Evolutionary conservation across 2,329 filamentous ascomycete genomes (phyloP).

Genomic region (Colletotrichum acutatum): DNA sequence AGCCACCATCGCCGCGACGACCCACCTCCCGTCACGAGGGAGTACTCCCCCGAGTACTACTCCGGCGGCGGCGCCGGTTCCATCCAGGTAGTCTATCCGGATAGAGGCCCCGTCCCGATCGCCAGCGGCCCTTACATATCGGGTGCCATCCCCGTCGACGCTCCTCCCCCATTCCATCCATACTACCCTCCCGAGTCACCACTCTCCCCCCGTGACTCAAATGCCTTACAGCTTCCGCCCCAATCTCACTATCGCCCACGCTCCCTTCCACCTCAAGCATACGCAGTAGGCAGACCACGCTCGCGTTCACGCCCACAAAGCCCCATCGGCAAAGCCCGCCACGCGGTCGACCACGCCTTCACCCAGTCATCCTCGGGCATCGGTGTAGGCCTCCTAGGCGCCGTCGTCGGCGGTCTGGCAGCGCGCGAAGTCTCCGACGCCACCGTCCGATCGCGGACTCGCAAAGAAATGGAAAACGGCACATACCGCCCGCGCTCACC

Average conservation of each 20-base stretch:
- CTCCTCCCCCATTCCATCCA: neutral
- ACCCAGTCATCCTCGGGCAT: slow-evolving; percentile 60
- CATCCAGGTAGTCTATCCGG: slow-evolving; percentile 3
- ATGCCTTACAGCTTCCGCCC: slow-evolving; percentile 11
- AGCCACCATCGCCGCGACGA: slow-evolving; percentile 40
- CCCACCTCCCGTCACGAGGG: slow-evolving; percentile 24
- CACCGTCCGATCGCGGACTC: slow-evolving; percentile 43
- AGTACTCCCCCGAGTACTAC: slow-evolving; percentile 45
- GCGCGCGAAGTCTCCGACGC: slow-evolving; percentile 60
- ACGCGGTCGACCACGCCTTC: slow-evolving; percentile 58
- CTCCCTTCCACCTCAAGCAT: slow-evolving; percentile 33
- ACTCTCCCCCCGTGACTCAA: slow-evolving; percentile 8
- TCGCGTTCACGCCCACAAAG: slow-evolving; percentile 43
- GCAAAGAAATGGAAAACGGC: slow-evolving; percentile 30
- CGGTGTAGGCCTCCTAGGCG: slow-evolving; percentile 63
- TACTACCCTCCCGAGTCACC: slow-evolving; percentile 19
- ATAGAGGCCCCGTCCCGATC: slow-evolving; percentile 4
- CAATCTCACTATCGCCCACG: slow-evolving; percentile 28
- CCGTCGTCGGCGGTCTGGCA: slow-evolving; percentile 65
- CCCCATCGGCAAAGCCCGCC: slow-evolving; percentile 53
- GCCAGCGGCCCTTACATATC: slow-evolving; percentile 23
- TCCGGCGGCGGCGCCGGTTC: slow-evolving; percentile 41
- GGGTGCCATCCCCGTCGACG: slow-evolving; percentile 13
- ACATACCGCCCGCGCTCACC: slow-evolving; percentile 22
- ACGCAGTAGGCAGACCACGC: slow-evolving; percentile 31